Evolutionary conservation across 2,329 filamentous ascomycete genomes (phyloP).

Genomic region (Colletotrichum simmondsii): DNA sequence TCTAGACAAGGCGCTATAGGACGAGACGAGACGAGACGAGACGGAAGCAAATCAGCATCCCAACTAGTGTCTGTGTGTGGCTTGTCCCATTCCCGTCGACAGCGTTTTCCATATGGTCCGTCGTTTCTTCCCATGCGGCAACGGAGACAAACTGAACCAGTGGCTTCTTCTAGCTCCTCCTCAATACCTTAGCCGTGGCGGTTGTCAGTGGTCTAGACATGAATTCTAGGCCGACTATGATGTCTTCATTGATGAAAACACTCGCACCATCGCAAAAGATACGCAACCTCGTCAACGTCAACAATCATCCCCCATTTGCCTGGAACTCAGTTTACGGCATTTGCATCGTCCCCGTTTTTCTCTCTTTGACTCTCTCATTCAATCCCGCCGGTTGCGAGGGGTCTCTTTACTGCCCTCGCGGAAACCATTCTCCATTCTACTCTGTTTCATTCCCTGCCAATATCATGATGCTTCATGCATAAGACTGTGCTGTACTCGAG

Average conservation of each 20-base stretch:
- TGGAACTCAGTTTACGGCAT: not conserved
- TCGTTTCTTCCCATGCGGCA: slow-evolving; percentile 32
- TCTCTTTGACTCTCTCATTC: not conserved
- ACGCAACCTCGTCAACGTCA: slow-evolving; percentile 15
- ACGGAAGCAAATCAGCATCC: slow-evolving; percentile 33
- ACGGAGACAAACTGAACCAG: slow-evolving; percentile 30
- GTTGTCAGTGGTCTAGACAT: slow-evolving; percentile 25
- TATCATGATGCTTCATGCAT: slow-evolving; percentile 29
- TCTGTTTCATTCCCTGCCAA: slow-evolving; percentile 18
- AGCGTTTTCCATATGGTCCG: slow-evolving; percentile 14
- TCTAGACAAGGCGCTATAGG: slow-evolving; percentile 25
- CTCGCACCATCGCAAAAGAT: slow-evolving; percentile 17
- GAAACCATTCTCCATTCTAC: not conserved
- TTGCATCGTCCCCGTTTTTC: not conserved
- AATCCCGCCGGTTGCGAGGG: slow-evolving; percentile 13
- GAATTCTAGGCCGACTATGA: slow-evolving; percentile 25
- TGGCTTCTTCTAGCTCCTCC: slow-evolving; percentile 31
- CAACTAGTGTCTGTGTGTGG: slow-evolving; percentile 31
- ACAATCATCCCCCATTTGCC: not conserved
- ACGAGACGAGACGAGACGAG: slow-evolving; percentile 34
- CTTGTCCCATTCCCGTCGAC: slow-evolving; percentile 31
- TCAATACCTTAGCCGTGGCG: slow-evolving; percentile 26
- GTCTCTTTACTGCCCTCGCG: not conserved
- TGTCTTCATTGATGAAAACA: slow-evolving; percentile 34
- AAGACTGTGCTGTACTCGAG: slow-evolving; percentile 14